Base-by-base conservation (phyloP, 2,329 filamentous ascomycete genomes). In the Daldinia eschscholtzii region DNA sequence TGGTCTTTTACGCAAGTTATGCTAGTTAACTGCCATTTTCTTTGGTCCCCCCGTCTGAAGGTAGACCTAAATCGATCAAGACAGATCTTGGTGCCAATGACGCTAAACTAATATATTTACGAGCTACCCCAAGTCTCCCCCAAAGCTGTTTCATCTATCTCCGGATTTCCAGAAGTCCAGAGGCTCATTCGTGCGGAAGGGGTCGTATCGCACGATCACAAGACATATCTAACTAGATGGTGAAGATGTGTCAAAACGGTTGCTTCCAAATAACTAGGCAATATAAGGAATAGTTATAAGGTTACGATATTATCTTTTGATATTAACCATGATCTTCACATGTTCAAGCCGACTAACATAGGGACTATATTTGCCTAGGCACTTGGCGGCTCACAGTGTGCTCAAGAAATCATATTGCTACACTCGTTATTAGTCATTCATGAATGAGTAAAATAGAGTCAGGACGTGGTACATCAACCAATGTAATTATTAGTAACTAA, bases 121-220 rank as follows among this genome's bases (percentile, higher is more conserved):
- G 46, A 33, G 10, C 4, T 52, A 52, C 46, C 46, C 46, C 46
- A 52, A 52, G 9, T 48, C 46, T 42, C 41, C 33, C 13, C 26
- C 26, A 52, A 52, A 12, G 46, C 26, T 18, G 13, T 52, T 52
- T 52, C 46, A 33, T 52, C 26, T 6, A 50, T 9, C 46, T 50
- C 46, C 26, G 6, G 13, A 5, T 50, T 50, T 30, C 15, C 7
- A 5, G 15, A 50, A 50, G 13, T 10, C 26, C 26, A 50, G 7
- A 50, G 13, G 15, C 46, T 50, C 13, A 50, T 50, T 30, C 6
- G 5, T n/a, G 28, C 3, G 26, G 46, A 13, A 23, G 20, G 13
- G 3, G 26, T 50, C 46, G 23, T 48, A 7, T n/a, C 12, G 28
- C 23, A 48, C 23, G 44, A 7, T n/a, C 12, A 48, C 23, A 48